phyloP scores from a whole-genome alignment of 2,329 filamentous ascomycete genomes.

The Ceratocystis alfenasii region DNA sequence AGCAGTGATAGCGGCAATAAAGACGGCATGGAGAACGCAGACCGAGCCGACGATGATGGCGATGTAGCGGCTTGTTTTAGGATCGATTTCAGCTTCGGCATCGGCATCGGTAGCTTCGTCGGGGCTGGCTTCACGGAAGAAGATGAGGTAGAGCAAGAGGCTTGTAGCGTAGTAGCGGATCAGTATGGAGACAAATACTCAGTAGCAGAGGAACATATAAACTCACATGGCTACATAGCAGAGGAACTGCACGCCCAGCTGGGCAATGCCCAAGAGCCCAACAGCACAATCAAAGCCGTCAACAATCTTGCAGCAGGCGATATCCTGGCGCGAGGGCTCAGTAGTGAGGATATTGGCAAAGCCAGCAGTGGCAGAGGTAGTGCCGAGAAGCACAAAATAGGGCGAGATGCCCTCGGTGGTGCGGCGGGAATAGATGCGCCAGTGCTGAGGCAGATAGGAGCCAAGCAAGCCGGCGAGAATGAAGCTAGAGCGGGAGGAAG shows the following conservation, averaged over 20 bases:
- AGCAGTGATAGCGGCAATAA: conserved; percentile 55
- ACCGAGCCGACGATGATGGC: conserved; percentile 62
- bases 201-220: conserved; percentile 21
- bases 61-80: conserved; percentile 60
- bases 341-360: conserved; percentile 88
- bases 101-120: conserved; percentile 36
- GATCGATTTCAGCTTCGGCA: conserved; percentile 33
- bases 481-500: conserved; percentile 34
- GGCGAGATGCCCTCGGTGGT: conserved; percentile 92
- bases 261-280: conserved; percentile 74
- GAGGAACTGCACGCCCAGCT: conserved; percentile 83
- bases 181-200: neutral
- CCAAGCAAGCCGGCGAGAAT: conserved; percentile 79
- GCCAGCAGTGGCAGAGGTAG: conserved; percentile 74
- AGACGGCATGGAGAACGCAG: conserved; percentile 65
- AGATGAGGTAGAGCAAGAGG: conserved; percentile 84
- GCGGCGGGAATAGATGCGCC: conserved; percentile 72
- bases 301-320: conserved; percentile 74
- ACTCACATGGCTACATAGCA: conserved; percentile 84
- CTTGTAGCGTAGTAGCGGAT: conserved; percentile 36
- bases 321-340: conserved; percentile 68
- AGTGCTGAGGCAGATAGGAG: conserved; percentile 90
- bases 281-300: conserved; percentile 73
- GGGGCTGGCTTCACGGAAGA: conserved; percentile 58
- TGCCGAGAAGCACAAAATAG: conserved; percentile 88